These are phyloP conservation scores for Candida nitratophila DNA, from an alignment of 805 yeast genomes.

Conservation along the genomic window DNA sequence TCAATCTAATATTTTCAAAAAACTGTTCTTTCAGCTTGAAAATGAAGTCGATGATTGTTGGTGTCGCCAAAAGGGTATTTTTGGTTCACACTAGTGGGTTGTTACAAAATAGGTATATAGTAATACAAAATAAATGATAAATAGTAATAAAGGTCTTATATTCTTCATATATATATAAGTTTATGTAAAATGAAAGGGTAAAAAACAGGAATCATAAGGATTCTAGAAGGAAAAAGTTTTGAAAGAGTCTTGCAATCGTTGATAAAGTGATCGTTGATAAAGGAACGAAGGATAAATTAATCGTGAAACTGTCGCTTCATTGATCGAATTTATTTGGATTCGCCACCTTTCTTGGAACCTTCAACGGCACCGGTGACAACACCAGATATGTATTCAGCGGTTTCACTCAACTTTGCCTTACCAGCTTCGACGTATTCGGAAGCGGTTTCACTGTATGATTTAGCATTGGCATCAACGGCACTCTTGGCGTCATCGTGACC, in stretches of 20 bases:
- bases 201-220: too few relatives aligned
- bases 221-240: too few relatives aligned
- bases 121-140: too few relatives aligned
- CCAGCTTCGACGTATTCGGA: constrained; percentile 38
- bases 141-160: too few relatives aligned
- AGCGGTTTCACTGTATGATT: constrained; percentile 36
- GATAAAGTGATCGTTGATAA: too few relatives aligned
- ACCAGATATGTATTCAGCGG: constrained; percentile 54
- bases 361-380: constrained; percentile 50
- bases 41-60: constrained; percentile 33
- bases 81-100: constrained; percentile 14
- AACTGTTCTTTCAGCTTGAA: constrained; percentile 26
- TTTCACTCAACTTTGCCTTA: constrained; percentile 39
- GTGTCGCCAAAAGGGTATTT: constrained; percentile 26
- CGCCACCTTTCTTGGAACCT: constrained; percentile 16
- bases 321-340: background rate
- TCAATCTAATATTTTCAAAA: constrained; percentile 13
- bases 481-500: constrained; percentile 41
- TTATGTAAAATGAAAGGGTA: too few relatives aligned
- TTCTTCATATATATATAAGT: too few relatives aligned
- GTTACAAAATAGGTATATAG: too few relatives aligned
- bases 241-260: too few relatives aligned
- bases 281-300: too few relatives aligned
- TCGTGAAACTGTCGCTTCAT: too few relatives aligned
- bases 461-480: constrained; percentile 5